Conservation (phyloP, 192 early-diverging fungal genomes). For the Rhizoclosmatium globosum region DNA sequence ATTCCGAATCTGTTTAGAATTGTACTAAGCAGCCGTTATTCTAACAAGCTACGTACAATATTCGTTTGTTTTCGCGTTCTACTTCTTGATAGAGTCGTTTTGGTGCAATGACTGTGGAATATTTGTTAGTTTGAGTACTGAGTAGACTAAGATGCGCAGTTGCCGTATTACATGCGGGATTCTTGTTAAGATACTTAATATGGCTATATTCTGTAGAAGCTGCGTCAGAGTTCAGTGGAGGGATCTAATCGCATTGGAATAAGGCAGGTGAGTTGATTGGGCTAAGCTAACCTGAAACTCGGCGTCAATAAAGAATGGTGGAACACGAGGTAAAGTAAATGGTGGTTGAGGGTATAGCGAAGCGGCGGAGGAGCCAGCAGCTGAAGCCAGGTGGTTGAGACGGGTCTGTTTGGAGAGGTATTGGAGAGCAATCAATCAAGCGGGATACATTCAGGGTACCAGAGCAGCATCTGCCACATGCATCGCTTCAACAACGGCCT, state of each 20-base stretch:
- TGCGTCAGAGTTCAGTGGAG: slow-evolving; percentile 12
- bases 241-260: background rate
- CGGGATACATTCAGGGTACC: too few relatives aligned
- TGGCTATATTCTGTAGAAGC: background rate
- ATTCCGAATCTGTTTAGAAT: slow-evolving; percentile 9
- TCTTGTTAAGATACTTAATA: slow-evolving; percentile 1
- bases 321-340: background rate
- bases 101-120: background rate
- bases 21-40: background rate
- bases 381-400: too few relatives aligned
- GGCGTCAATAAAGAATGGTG: background rate
- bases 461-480: too few relatives aligned
- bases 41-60: slow-evolving; percentile 1
- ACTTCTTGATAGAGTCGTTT: background rate
- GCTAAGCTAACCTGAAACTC: background rate
- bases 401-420: too few relatives aligned
- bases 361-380: too few relatives aligned
- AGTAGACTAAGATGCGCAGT: too few relatives aligned
- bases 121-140: too few relatives aligned
- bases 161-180: background rate
- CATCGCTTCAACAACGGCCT: too few relatives aligned
- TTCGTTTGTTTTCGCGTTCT: slow-evolving; percentile 28
- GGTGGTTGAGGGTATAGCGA: background rate
- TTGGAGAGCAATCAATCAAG: too few relatives aligned
- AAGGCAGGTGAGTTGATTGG: background rate